phyloP scores from a whole-genome alignment of 1,284 basidiomycete species.

The Ceratobasidium sp. region DNA sequence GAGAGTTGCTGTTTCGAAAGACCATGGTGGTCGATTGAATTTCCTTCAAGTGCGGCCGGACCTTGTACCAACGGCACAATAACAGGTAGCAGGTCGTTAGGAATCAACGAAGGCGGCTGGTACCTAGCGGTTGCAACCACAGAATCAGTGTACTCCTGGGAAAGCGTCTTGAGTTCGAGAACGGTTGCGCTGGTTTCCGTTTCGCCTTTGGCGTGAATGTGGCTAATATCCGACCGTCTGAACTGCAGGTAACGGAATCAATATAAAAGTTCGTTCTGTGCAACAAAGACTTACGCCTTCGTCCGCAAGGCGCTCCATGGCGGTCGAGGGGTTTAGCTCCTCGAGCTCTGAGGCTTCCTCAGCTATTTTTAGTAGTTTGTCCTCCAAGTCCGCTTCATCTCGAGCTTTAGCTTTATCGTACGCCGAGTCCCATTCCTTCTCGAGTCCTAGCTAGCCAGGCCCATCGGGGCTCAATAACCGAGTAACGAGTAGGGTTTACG shows the following conservation, averaged over 20 bases:
- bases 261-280: neutral
- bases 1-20: neutral
- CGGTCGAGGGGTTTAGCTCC: neutral
- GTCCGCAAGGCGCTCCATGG: neutral
- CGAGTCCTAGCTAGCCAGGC: constrained; percentile 14
- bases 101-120: constrained; percentile 5
- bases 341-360: neutral
- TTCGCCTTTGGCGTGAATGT: neutral
- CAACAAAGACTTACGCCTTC: constrained; percentile 14
- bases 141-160: neutral
- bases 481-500: neutral
- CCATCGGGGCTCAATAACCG: too few relatives aligned
- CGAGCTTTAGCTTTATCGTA: constrained; percentile 6
- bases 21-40: neutral
- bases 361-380: constrained; percentile 15
- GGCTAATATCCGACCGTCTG: neutral
- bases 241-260: neutral
- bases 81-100: neutral
- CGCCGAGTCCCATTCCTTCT: constrained; percentile 9
- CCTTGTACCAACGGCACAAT: neutral
- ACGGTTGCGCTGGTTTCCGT: neutral
- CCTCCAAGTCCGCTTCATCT: constrained; percentile 11
- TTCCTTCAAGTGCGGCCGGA: neutral
- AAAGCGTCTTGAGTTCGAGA: constrained; percentile 10
- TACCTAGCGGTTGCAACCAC: neutral